Conservation (phyloP, 2,329 filamentous ascomycete genomes). For the Alternaria gaisen region DNA sequence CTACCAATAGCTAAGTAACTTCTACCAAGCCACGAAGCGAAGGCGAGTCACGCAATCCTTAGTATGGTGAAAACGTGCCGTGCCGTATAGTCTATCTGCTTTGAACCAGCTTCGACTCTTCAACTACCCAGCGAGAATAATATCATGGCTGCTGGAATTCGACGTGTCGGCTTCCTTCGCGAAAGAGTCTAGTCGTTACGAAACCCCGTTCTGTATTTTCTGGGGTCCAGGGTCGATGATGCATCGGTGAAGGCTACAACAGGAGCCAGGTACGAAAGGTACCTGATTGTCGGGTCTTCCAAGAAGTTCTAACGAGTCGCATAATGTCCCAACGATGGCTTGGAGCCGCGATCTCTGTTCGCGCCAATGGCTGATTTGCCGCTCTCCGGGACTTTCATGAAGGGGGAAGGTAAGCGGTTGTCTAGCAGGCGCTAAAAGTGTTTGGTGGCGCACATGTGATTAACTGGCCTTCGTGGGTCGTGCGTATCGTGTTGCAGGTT, state of each 20-base stretch:
- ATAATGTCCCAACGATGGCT: constrained; percentile 2
- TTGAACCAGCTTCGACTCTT: background rate
- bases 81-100: background rate
- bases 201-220: background rate
- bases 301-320: constrained; percentile 13
- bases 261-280: constrained; percentile 2
- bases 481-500: background rate
- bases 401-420: constrained; percentile 2
- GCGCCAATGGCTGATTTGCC: constrained; percentile 2
- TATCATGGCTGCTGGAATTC: background rate
- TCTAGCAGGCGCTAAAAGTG: constrained; percentile 1
- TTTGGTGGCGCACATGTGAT: constrained; percentile 2
- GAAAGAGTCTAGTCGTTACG: background rate
- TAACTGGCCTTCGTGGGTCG: background rate
- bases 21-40: background rate
- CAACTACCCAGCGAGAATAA: background rate
- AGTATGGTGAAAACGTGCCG: background rate
- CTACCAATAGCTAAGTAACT: background rate
- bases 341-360: background rate
- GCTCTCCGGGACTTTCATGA: background rate
- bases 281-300: constrained; percentile 2
- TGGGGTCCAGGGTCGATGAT: constrained; percentile 1
- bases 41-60: background rate
- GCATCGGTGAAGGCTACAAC: constrained; percentile 17
- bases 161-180: background rate